Conservation (phyloP, 163 green algal genomes). For the Scenedesmus sp. region DNA sequence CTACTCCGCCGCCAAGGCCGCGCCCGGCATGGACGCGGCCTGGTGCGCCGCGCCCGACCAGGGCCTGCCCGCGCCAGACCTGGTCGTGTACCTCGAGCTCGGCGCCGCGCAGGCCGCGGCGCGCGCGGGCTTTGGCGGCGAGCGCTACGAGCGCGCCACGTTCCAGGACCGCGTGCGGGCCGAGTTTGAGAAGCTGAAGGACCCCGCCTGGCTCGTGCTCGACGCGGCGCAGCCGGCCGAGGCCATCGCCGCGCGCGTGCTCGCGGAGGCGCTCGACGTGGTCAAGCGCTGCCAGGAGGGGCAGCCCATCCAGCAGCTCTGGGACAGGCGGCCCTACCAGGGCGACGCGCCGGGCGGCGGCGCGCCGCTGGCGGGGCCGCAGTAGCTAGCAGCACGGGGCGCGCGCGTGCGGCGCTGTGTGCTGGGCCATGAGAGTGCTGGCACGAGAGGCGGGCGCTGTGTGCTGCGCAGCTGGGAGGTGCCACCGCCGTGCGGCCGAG, state of each 20-base stretch:
- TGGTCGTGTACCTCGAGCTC: conserved; percentile 88
- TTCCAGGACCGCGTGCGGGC: conserved; percentile 72
- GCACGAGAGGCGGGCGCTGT: no score
- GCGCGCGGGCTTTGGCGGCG: conserved; percentile 87
- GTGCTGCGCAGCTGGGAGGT: no score
- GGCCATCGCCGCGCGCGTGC: conserved; percentile 56
- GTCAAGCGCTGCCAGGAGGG: no score
- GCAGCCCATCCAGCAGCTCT: no score
- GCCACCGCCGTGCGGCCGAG: no score
- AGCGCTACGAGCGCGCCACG: conserved; percentile 89
- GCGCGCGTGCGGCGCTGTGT: no score
- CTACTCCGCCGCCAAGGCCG: conserved; percentile 92
- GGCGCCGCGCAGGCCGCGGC: conserved; percentile 63
- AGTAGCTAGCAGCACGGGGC: no score
- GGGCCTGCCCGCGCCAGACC: conserved; percentile 89
- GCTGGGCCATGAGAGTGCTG: no score
- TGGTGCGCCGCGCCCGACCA: conserved; percentile 83
- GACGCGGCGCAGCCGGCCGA: conserved; percentile 67
- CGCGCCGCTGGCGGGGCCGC: no score
- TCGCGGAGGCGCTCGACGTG: no score
- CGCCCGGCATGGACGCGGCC: conserved; percentile 69
- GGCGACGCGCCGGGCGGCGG: no score
- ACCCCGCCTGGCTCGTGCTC: conserved; percentile 63
- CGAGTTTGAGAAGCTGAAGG: conserved; percentile 62
- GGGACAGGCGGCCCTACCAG: no score